Evolutionary conservation across 2,329 filamentous ascomycete genomes (phyloP).

Genomic region (Pseudopyrenochaeta lycopersici): DNA sequence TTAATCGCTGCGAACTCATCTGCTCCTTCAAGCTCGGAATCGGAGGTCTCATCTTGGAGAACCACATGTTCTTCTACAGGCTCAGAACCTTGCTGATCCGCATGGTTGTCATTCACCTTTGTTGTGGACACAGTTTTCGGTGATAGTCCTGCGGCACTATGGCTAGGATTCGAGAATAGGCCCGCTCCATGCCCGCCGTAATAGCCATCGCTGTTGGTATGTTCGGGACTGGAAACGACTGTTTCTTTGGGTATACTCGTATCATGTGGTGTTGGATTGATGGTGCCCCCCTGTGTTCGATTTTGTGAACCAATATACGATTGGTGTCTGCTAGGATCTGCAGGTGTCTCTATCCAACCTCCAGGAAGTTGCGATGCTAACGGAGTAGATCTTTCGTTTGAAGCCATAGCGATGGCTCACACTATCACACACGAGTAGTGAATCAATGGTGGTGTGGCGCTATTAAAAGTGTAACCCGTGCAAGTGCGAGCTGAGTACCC

Average conservation of each 20-base stretch:
- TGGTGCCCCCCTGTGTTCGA: conserved; percentile 7
- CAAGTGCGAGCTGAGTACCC: background rate
- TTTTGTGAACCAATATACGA: conserved; percentile 31
- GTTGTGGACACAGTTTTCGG: conserved; percentile 1
- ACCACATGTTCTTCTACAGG: conserved; percentile 24
- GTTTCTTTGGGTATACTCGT: conserved; percentile 4
- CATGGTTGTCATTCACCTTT: conserved; percentile 1
- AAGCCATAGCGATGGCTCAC: conserved; percentile 31
- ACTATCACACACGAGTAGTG: conserved; percentile 2
- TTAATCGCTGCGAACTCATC: conserved; percentile 31
- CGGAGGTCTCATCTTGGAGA: conserved; percentile 22
- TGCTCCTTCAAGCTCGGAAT: conserved; percentile 32
- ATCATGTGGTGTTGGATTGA: background rate
- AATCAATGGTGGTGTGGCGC: background rate
- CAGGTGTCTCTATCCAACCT: conserved; percentile 48
- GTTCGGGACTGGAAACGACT: conserved; percentile 30
- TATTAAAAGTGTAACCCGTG: background rate
- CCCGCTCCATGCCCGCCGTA: conserved; percentile 17
- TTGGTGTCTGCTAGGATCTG: conserved; percentile 30
- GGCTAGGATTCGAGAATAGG: conserved; percentile 16
- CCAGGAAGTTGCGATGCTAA: conserved; percentile 43
- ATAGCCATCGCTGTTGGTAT: conserved; percentile 24
- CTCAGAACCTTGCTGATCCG: background rate
- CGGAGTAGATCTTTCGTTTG: conserved; percentile 41
- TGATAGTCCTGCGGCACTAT: conserved; percentile 20